Evolutionary conservation across 306 rosid species (phyloP).

Genomic region (Prunus mume): DNA sequence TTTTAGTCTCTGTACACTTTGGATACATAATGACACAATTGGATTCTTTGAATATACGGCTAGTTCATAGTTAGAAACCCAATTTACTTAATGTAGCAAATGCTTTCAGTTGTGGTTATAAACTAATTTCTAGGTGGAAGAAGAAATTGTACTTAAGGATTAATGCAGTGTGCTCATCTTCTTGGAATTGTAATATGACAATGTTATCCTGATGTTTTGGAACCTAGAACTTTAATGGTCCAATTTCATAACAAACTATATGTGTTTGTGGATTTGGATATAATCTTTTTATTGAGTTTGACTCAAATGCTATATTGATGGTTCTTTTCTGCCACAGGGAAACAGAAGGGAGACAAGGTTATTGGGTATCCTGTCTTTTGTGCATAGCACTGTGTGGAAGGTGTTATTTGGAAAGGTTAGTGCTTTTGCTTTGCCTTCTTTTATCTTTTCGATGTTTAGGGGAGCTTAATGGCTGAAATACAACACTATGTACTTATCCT

Average conservation of each 20-base stretch:
- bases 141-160: not conserved
- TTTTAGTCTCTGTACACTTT: not conserved
- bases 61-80: not conserved
- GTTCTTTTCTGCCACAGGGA: conserved; percentile 58
- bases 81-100: not conserved
- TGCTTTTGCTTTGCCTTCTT: conserved; percentile 7
- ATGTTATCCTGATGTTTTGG: not conserved
- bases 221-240: not conserved
- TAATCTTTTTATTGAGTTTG: not conserved
- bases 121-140: not conserved
- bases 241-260: not conserved
- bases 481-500: not conserved
- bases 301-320: conserved; percentile 12
- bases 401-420: conserved; percentile 92
- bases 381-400: conserved; percentile 99
- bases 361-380: conserved; percentile 87
- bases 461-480: conserved; percentile 3
- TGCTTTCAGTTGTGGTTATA: not conserved
- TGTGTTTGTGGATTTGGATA: not conserved
- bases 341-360: conserved; percentile 94
- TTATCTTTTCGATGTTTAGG: not conserved
- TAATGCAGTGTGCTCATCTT: not conserved
- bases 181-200: not conserved
- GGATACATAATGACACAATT: not conserved
- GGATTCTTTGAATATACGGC: not conserved